Evolutionary conservation across 345 rosid species (phyloP), one percentile per base, ranked within the genome.

Genomic region (Theobroma cacao): DNA sequence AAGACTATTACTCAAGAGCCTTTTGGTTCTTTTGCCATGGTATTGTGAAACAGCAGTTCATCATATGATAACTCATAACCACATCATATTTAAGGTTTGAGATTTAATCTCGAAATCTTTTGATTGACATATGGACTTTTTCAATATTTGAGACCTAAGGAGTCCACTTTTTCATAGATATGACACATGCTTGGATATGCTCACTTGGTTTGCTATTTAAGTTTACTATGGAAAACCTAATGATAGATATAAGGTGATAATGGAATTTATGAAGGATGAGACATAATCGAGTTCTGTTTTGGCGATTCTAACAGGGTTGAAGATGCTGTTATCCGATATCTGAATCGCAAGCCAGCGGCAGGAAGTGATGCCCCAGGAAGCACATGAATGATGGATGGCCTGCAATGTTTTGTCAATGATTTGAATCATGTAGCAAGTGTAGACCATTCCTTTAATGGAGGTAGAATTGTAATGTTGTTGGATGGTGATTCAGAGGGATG

Each of bases 241-340:
- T 56, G 10, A 18, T n/a, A 43, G 24, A 41, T 24, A 48, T 63
- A 20, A 11, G 78, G 9, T 43, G 22, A 60, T 75, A 18, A 62
- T 40, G 15, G 41, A 34, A 55, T 36, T 77, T 24, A 74, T 26
- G 22, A 15, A 24, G 6, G 33, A 4, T 74, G 15, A 20, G 45
- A 26, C 24, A 7, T 28, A 33, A 0, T 64, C 55, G 20, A 61
- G 30, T 33, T 61, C 10, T 50, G 13, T 4, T 33, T 48, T 56
- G 78, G 63, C 72, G 28, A 60, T 68, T 50, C 53, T 40, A 59
- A 76, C 87, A 95, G 98, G 98, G 98, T 92, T 75, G 98, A 95
- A 84, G 99, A 96, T 88, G 98, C 99, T 66, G 97, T 94, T 3
- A 92, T 96, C 79, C 95, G 98, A 2, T 96, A 94, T 76, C 75